Conservation (phyloP, 2,329 filamentous ascomycete species). For the Mycogone perniciosa region DNA sequence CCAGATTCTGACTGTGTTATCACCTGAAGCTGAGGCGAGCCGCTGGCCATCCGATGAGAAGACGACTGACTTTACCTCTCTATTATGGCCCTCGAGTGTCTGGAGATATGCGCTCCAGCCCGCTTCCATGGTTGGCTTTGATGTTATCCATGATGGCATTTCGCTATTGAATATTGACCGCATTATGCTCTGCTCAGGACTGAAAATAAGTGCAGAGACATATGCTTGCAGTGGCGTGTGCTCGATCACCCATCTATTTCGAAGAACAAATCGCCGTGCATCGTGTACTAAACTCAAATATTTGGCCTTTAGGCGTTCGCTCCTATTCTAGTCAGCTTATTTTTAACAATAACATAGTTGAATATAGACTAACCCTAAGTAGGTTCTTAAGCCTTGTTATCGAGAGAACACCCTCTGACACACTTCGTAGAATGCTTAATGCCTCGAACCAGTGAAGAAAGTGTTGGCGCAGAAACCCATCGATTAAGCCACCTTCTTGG, state of each 20-base stretch:
- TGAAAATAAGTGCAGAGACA: conserved; percentile 27
- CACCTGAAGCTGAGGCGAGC: too few species aligned
- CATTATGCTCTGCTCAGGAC: conserved; percentile 20
- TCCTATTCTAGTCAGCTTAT: not conserved
- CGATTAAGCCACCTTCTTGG: not conserved
- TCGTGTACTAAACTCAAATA: conserved; percentile 20
- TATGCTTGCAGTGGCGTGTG: conserved; percentile 27
- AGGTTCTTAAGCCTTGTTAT: not conserved
- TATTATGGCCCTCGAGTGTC: not conserved
- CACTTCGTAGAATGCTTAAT: conserved; percentile 8
- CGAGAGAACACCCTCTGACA: not conserved
- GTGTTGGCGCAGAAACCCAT: conserved; percentile 10
- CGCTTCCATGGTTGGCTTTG: not conserved
- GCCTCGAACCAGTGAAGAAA: conserved; percentile 19
- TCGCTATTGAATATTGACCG: conserved; percentile 8
- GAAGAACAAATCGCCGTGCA: conserved; percentile 22
- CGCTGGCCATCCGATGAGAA: too few species aligned
- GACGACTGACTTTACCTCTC: too few species aligned
- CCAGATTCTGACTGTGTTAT: too few species aligned
- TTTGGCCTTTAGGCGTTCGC: not conserved
- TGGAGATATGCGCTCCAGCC: conserved; percentile 2
- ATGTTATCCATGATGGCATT: not conserved
- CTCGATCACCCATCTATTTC: conserved; percentile 21
- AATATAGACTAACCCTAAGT: not conserved
- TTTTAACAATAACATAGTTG: not conserved